Evolutionary conservation across 768 basidiomycete species (phyloP).

Genomic region (Pisolithus sp.): DNA sequence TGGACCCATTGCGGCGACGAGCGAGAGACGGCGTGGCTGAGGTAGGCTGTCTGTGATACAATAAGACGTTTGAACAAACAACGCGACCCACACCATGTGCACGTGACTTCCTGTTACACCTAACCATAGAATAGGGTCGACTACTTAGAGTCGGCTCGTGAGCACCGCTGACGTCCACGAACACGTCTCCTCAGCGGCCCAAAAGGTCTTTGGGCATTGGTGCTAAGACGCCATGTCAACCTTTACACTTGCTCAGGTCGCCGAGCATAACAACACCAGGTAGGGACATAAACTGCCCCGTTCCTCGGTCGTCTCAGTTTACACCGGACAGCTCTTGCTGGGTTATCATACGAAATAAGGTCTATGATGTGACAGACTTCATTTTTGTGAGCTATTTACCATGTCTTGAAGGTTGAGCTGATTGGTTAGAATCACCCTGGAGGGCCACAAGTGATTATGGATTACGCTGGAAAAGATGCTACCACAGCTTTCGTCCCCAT

Average conservation of each 20-base stretch:
- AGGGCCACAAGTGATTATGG: constrained; percentile 74
- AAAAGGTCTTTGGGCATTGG: background rate
- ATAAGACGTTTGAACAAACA: constrained; percentile 37
- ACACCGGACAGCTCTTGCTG: constrained; percentile 59
- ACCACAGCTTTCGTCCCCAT: constrained; percentile 72
- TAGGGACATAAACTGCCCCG: constrained; percentile 21
- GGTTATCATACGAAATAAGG: constrained; percentile 73
- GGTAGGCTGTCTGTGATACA: constrained; percentile 8
- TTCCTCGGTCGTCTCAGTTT: constrained; percentile 5
- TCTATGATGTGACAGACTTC: constrained; percentile 86
- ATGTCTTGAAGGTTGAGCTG: background rate
- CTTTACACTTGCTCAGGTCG: constrained; percentile 50
- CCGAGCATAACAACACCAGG: constrained; percentile 50
- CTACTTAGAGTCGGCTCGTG: too few species aligned
- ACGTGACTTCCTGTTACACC: constrained; percentile 24
- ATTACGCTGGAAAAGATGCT: constrained; percentile 83
- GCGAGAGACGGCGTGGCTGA: constrained; percentile 6
- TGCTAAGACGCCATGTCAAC: constrained; percentile 25
- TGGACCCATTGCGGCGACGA: constrained; percentile 31
- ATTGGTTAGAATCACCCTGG: constrained; percentile 65
- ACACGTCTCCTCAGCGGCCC: too few species aligned
- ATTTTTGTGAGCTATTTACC: constrained; percentile 41
- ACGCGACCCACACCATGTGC: constrained; percentile 38
- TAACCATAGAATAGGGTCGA: constrained; percentile 2
- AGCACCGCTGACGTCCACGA: too few species aligned